phyloP scores from a whole-genome alignment of 306 rosid species.

The Lithocarpus polystachyus region DNA sequence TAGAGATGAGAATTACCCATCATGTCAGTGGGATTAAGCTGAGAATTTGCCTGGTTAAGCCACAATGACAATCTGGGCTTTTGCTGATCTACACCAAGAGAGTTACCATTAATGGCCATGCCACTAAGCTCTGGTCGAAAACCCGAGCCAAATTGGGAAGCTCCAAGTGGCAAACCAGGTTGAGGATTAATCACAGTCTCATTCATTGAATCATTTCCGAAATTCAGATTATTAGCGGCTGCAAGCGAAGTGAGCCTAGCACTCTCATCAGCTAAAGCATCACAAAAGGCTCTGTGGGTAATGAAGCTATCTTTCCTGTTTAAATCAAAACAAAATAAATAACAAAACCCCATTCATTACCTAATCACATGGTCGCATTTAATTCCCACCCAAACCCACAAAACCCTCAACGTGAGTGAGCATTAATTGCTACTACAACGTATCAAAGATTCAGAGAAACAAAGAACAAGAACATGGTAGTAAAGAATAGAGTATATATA shows the following conservation, averaged over 20 bases:
- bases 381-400: constrained; percentile 23
- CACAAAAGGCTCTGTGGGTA: constrained; percentile 95
- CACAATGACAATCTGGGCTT: constrained; percentile 75
- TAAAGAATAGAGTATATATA: neutral
- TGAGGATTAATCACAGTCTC: constrained; percentile 36
- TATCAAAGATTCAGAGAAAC: neutral
- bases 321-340: constrained; percentile 13
- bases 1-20: constrained; percentile 36
- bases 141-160: neutral
- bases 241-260: constrained; percentile 63
- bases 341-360: constrained; percentile 22
- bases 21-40: constrained; percentile 31
- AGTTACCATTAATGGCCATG: constrained; percentile 6
- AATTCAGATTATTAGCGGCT: constrained; percentile 47
- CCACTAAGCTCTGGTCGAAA: too few relatives aligned
- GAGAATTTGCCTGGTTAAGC: constrained; percentile 56
- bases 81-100: constrained; percentile 33
- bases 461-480: neutral
- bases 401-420: constrained; percentile 34
- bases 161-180: constrained; percentile 27
- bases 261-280: constrained; percentile 95
- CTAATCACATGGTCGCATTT: constrained; percentile 34
- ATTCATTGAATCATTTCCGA: constrained; percentile 49
- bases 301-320: constrained; percentile 96
- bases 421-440: constrained; percentile 30